Evolutionary conservation across 2,329 filamentous ascomycete species (phyloP).

Genomic region (Arthroderma uncinatum): DNA sequence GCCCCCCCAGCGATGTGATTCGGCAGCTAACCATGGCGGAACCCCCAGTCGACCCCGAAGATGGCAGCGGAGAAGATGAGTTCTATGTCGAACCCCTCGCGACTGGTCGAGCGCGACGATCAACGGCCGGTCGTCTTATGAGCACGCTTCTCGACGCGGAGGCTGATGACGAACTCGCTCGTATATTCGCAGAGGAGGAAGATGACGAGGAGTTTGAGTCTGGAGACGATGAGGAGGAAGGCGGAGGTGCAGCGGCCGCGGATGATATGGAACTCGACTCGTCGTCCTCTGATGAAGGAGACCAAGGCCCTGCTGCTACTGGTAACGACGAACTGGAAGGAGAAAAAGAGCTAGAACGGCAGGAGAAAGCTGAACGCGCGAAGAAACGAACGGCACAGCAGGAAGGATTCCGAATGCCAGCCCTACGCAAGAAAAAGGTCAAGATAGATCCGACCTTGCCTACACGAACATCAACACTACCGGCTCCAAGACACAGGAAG

Average conservation of each 20-base stretch:
- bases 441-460: slow-evolving; percentile 42
- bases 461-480: slow-evolving; percentile 22
- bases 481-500: slow-evolving; percentile 47
- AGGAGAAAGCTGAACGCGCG: slow-evolving; percentile 57
- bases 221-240: slow-evolving; percentile 43
- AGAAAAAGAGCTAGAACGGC: slow-evolving; percentile 72
- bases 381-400: slow-evolving; percentile 53
- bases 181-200: slow-evolving; percentile 66
- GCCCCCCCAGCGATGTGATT: neutral
- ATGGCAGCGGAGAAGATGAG: slow-evolving; percentile 7
- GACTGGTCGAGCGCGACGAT: slow-evolving; percentile 61
- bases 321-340: slow-evolving; percentile 62
- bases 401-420: slow-evolving; percentile 52
- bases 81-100: slow-evolving; percentile 46
- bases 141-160: slow-evolving; percentile 65
- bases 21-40: slow-evolving; percentile 4
- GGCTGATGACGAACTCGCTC: slow-evolving; percentile 55
- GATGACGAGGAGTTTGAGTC: slow-evolving; percentile 42
- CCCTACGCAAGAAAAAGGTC: slow-evolving; percentile 59
- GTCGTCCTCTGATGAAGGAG: slow-evolving; percentile 71
- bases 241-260: slow-evolving; percentile 38
- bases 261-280: slow-evolving; percentile 80
- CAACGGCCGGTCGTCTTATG: slow-evolving; percentile 76
- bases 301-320: slow-evolving; percentile 46
- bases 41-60: neutral